phyloP scores from a whole-genome alignment of 805 yeast species.

The Candida nemodendra region DNA sequence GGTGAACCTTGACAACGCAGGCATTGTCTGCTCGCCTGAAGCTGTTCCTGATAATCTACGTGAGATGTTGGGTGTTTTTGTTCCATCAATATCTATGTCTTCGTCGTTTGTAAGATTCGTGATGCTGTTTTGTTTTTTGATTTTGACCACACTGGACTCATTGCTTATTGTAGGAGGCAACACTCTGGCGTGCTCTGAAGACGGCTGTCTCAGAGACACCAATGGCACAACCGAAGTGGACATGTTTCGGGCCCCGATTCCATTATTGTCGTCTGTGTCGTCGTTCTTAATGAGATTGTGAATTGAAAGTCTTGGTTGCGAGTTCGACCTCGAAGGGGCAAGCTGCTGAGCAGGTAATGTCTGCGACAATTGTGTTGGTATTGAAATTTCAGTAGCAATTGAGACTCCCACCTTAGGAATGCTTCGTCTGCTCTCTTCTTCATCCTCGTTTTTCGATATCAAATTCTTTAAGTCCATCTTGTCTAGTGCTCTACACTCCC shows the following conservation, averaged over 20 bases:
- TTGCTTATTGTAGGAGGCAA: neutral
- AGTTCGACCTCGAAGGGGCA: conserved; percentile 15
- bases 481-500: too few relatives aligned
- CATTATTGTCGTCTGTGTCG: conserved; percentile 3
- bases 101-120: conserved; percentile 43
- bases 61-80: conserved; percentile 35
- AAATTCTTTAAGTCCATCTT: conserved; percentile 33
- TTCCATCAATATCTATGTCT: conserved; percentile 44
- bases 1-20: conserved; percentile 4
- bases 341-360: conserved; percentile 1
- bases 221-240: neutral
- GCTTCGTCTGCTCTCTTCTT: conserved; percentile 1
- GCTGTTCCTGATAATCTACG: conserved; percentile 13
- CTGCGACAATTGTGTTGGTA: too few relatives aligned
- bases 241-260: neutral
- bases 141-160: neutral
- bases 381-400: neutral
- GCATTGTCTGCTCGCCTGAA: conserved; percentile 12
- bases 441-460: conserved; percentile 29
- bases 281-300: conserved; percentile 33
- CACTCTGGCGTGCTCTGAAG: neutral
- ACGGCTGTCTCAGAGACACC: neutral
- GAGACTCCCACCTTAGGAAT: neutral
- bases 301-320: conserved; percentile 31
- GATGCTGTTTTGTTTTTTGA: conserved; percentile 29